Conservation (phyloP, 192 early-diverging fungal species). For the Coemansia sp. region DNA sequence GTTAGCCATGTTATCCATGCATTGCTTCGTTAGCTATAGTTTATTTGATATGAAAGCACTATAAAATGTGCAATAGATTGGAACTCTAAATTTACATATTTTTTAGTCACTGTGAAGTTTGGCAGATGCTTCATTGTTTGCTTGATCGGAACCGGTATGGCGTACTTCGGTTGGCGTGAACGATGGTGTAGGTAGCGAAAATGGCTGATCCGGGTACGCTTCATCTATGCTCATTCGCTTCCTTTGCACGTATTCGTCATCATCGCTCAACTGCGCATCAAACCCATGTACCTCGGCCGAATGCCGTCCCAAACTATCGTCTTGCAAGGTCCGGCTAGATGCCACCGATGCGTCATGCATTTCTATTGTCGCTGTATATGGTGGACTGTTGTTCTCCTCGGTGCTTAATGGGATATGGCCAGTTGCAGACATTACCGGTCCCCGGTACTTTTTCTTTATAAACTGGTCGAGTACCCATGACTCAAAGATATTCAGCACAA, state of each 20-base stretch:
- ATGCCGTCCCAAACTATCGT: constrained; percentile 4
- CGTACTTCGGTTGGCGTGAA: constrained; percentile 4
- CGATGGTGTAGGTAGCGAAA: background rate
- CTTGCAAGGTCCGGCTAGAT: constrained; percentile 31
- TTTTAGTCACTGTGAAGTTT: background rate
- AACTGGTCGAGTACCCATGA: constrained; percentile 54
- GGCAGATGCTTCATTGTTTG: background rate
- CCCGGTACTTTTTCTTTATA: constrained; percentile 32
- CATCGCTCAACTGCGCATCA: constrained; percentile 12
- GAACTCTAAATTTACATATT: background rate
- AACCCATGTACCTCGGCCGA: constrained; percentile 36
- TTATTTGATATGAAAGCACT: background rate
- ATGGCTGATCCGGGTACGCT: constrained; percentile 1
- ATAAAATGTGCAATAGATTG: background rate
- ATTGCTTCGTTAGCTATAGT: constrained; percentile 47
- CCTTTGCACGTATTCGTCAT: constrained; percentile 1
- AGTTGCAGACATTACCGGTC: constrained; percentile 5
- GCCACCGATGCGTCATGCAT: constrained; percentile 15
- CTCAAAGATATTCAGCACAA: constrained; percentile 51
- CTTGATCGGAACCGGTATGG: background rate
- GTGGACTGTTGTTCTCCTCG: constrained; percentile 5
- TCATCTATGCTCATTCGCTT: background rate
- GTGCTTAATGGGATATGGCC: constrained; percentile 35
- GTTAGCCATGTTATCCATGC: constrained; percentile 70
- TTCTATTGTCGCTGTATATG: constrained; percentile 16